Evolutionary conservation across 129 eudicot genomes (phyloP), one percentile per base, ranked within the genome.

Genomic region (Chrysanthemum seticuspe): DNA sequence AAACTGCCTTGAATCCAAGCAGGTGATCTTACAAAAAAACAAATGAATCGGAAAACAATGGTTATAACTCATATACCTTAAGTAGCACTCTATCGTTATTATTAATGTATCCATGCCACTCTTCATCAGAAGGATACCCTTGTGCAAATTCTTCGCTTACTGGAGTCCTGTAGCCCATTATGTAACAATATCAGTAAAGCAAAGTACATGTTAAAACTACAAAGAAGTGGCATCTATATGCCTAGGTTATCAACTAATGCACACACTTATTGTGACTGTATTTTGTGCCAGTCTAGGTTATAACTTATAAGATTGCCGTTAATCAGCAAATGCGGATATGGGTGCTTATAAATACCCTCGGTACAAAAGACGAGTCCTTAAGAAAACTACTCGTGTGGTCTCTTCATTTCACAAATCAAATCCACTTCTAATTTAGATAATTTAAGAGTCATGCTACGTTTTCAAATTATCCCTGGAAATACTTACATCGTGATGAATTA

Each of bases 51-150:
- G 45, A 40, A 6, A 40, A 40, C 9, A 40, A 40, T 40, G 9
- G 13, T 13, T 31, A 55, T 27, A 62, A 34, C 51, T 52, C n/a
- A 51, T 3, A 78, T 76, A 94, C 98, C 97, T 94, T 94, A 45
- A 90, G 92, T 60, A 94, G 87, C 14, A 94, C 98, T 74, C 98
- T 84, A 76, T 94, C 98, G 36, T 90, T 72, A 73, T 90, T 88
- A 68, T 94, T 87, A 2, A 94, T 88, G 77, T 94, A 94, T 18
- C 98, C 98, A 68, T 94, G 86, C 98, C 98, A 94, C 65, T 86
- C 85, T 48, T 88, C 98, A 81, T 90, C 96, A 10, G 98, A 94
- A 13, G 98, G 97, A 81, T 94, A 94, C 70, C 97, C 96, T 60
- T 83, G 84, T 2, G 93, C 92, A 80, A 90, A 86, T 13, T 83